These are phyloP conservation scores for Plasmodium cynomolgi DNA, from an alignment of 169 alveolate genomes.

Conservation along the genomic window DNA sequence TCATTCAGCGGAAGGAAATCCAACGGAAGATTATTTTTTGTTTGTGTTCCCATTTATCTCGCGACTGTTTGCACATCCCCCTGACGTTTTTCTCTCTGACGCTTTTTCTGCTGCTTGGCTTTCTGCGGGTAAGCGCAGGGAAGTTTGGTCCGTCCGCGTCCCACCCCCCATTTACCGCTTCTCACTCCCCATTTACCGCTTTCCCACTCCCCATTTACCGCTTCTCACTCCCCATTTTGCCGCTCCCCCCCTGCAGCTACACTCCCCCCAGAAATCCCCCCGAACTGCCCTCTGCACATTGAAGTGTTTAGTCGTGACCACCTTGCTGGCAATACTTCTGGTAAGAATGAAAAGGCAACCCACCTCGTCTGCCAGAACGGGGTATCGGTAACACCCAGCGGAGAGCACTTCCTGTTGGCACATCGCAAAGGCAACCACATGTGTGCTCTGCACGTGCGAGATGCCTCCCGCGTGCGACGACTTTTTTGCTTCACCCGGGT, in stretches of 20 bases:
- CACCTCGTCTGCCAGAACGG: background rate
- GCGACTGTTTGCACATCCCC: constrained; percentile 26
- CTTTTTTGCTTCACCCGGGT: background rate
- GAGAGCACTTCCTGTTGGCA: background rate
- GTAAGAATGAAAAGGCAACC: constrained; percentile 22
- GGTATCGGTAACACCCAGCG: background rate
- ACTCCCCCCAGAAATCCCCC: background rate
- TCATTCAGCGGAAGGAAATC: constrained; percentile 24
- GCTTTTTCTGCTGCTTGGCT: constrained; percentile 41
- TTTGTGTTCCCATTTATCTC: constrained; percentile 45
- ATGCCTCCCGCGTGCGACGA: background rate
- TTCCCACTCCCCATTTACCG: background rate
- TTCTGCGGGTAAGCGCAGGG: constrained; percentile 23
- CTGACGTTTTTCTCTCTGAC: constrained; percentile 24
- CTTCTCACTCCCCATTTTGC: background rate
- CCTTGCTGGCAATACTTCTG: constrained; percentile 38
- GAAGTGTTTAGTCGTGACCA: background rate
- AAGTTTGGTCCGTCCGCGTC: background rate
- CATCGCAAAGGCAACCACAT: background rate
- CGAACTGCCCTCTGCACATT: background rate
- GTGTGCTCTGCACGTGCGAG: background rate
- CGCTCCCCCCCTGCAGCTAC: constrained; percentile 15
- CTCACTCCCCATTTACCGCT: background rate
- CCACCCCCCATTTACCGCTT: background rate
- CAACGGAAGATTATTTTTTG: constrained; percentile 64